Percentiles rank a stretch among this genome's conserved stretches.
These are phyloP conservation scores for Corylus heterophylla DNA, from an alignment of 306 rosid genomes.

Conservation along the genomic window DNA sequence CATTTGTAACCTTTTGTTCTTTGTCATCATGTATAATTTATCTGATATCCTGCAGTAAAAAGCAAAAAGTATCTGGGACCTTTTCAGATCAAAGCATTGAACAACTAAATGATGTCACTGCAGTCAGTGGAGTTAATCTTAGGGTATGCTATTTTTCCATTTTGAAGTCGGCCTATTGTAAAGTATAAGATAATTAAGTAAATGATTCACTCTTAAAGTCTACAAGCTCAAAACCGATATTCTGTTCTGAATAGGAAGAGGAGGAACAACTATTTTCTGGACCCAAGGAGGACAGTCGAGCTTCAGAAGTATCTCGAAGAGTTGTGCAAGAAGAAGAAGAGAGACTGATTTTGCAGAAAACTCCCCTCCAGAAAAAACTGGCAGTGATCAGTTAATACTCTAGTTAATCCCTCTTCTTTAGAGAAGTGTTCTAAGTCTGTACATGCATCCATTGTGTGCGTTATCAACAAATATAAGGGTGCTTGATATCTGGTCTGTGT, in stretches of 20 bases:
- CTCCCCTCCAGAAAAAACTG: slow-evolving; percentile 73
- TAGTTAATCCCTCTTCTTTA: slow-evolving; percentile 22
- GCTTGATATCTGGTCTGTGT: slow-evolving; percentile 22
- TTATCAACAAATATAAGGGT: slow-evolving; percentile 5
- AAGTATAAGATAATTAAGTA: neutral
- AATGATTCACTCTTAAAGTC: slow-evolving; percentile 10
- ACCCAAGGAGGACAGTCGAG: slow-evolving; percentile 86
- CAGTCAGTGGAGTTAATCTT: slow-evolving; percentile 96
- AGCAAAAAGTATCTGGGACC: slow-evolving; percentile 81
- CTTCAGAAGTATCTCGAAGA: slow-evolving; percentile 83
- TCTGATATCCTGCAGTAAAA: slow-evolving; percentile 59
- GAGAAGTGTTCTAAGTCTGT: slow-evolving; percentile 25
- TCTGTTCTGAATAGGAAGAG: slow-evolving; percentile 63
- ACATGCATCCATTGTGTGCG: slow-evolving; percentile 8
- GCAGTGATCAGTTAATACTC: slow-evolving; percentile 66
- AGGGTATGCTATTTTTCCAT: slow-evolving; percentile 57
- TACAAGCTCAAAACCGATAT: slow-evolving; percentile 11
- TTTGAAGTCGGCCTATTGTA: slow-evolving; percentile 7
- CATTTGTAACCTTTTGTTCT: slow-evolving; percentile 8
- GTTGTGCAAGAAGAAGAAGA: slow-evolving; percentile 96
- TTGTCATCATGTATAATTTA: slow-evolving; percentile 8
- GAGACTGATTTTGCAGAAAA: slow-evolving; percentile 73
- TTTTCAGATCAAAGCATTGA: slow-evolving; percentile 88
- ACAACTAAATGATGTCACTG: slow-evolving; percentile 93
- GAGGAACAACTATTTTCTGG: slow-evolving; percentile 93